Evolutionary conservation across 2,329 filamentous ascomycete genomes (phyloP).

Genomic region (Fusarium concolor): DNA sequence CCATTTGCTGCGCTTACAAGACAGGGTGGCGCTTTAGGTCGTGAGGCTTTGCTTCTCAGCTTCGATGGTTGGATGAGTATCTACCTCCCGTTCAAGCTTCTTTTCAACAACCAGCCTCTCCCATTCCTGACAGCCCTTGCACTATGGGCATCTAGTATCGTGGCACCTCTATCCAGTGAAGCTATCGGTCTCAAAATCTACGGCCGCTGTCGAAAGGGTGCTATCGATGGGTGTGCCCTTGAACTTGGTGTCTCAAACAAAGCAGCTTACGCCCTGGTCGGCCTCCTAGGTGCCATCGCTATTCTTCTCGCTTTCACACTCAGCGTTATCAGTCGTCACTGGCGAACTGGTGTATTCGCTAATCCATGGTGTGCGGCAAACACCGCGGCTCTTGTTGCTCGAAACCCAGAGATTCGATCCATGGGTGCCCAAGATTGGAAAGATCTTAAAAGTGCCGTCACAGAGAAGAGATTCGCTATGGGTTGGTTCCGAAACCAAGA

Average conservation of each 20-base stretch:
- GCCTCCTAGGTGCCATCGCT: conserved; percentile 14
- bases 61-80: conserved; percentile 54
- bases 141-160: conserved; percentile 18
- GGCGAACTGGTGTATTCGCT: conserved; percentile 38
- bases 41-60: conserved; percentile 56
- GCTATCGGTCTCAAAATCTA: conserved; percentile 42
- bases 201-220: conserved; percentile 27
- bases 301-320: conserved; percentile 21
- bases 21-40: conserved; percentile 52
- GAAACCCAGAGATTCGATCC: conserved; percentile 34
- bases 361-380: conserved; percentile 39
- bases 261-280: conserved; percentile 30
- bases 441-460: conserved; percentile 19
- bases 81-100: conserved; percentile 49
- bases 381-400: conserved; percentile 35
- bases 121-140: conserved; percentile 33
- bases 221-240: conserved; percentile 37
- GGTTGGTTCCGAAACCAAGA: conserved; percentile 26
- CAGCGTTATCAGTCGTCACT: conserved; percentile 32
- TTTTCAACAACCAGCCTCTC: conserved; percentile 52
- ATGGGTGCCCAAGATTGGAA: conserved; percentile 28
- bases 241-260: conserved; percentile 33
- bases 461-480: conserved; percentile 30
- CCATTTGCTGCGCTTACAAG: conserved; percentile 58
- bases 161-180: conserved; percentile 37